Evolutionary conservation across 306 rosid genomes (phyloP), one percentile per base, ranked within the genome.

Genomic region (Acmispon strigosus): DNA sequence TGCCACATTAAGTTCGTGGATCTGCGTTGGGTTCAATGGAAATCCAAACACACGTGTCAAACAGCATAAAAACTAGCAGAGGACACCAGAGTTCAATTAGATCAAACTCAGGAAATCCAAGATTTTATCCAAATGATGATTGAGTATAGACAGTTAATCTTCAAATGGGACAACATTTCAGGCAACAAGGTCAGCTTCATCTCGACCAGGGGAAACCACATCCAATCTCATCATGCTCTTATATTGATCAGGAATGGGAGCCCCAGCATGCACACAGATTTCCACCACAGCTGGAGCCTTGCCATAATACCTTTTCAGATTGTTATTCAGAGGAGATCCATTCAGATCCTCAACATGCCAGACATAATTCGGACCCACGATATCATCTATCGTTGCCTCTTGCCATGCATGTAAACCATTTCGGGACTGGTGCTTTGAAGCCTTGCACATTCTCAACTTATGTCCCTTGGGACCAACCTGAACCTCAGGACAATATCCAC

Each of bases 361-460:
- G n/a, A 92, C 92, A 73, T 84, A 83, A 78, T 89, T 89, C 0
- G 92, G 89, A 78, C 82, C 80, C 24, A 89, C 84, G 34, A 89
- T 67, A 72, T 89, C 95, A 14, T 89, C 88, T 44, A 89, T 62
- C 27, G 78, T 87, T 11, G 96, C 96, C 75, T 92, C 92, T 73
- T 92, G 95, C 98, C 98, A 92, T 59, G 96, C 96, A 66, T 92
- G 98, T 76, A 92, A 76, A 50, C 98, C 98, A 18, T 92, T 80
- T 8, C 96, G 90, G 53, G 91, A 87, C 73, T 89, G 98, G 71
- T 92, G 98, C 82, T 87, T 89, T n/a, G 94, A 81, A 55, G 90
- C 98, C 82, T 84, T 82, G 72, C 98, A 89, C 86, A 83, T 83
- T 78, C 98, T 89, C 67, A 89, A 90, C 81, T 92, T 92, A 80